Conservation (phyloP, 1,139 yeast genomes). For the Candida albicans region DNA sequence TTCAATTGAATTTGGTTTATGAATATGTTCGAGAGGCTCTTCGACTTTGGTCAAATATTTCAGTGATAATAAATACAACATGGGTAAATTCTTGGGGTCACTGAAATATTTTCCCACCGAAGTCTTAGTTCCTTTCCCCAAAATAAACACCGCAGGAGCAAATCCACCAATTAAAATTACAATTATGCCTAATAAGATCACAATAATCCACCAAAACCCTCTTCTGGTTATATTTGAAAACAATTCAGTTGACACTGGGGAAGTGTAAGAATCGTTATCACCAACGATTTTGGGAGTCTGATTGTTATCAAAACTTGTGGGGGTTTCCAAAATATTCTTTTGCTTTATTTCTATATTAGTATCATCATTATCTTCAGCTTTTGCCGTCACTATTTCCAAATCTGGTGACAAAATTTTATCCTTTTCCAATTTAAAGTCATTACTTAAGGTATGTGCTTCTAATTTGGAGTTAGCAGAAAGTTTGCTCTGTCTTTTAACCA, state of each 20-base stretch:
- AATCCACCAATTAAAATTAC: conserved; percentile 20
- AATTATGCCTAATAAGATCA: conserved; percentile 13
- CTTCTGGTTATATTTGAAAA: not conserved
- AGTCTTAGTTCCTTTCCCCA: conserved; percentile 23
- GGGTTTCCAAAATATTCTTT: not conserved
- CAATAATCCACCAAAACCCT: not conserved
- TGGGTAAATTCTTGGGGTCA: conserved; percentile 10
- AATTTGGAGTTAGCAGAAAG: not conserved
- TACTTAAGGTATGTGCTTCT: not conserved
- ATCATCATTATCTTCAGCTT: too few relatives aligned
- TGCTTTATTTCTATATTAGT: not conserved
- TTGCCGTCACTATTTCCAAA: too few relatives aligned
- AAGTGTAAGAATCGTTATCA: conserved; percentile 3
- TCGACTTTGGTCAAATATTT: conserved; percentile 9
- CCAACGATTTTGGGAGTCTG: not conserved
- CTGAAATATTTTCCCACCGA: conserved; percentile 21
- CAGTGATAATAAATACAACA: conserved; percentile 9
- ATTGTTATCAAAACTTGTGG: not conserved
- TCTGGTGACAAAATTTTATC: not conserved
- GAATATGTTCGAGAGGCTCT: not conserved
- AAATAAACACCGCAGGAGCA: conserved; percentile 21
- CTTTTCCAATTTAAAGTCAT: not conserved
- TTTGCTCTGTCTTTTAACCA: not conserved
- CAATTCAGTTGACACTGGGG: not conserved
- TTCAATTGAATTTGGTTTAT: conserved; percentile 9